phyloP scores from a whole-genome alignment of 2,329 filamentous ascomycete species.

The Cladophialophora bantiana region DNA sequence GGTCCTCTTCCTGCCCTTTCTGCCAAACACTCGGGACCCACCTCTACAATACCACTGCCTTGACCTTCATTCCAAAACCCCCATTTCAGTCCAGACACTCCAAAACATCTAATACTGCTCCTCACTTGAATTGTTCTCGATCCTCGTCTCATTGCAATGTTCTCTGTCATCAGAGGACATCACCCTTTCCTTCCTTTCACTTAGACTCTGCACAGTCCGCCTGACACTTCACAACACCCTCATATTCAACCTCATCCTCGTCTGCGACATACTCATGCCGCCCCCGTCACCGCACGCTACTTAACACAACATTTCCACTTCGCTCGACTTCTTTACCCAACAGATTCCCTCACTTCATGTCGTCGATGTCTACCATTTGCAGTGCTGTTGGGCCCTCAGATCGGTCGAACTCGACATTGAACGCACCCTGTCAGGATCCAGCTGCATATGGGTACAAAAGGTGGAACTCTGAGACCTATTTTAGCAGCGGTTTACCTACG shows the following conservation, averaged over 20 bases:
- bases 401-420: conserved; percentile 25
- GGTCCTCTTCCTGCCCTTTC: conserved; percentile 15
- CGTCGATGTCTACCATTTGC: conserved; percentile 30
- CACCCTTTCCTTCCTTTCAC: conserved; percentile 13
- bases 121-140: conserved; percentile 28
- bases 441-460: conserved; percentile 30
- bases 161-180: conserved; percentile 14
- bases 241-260: conserved; percentile 7
- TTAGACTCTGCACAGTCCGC: conserved; percentile 5
- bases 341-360: conserved; percentile 25
- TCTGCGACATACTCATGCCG: conserved; percentile 20
- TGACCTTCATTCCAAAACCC: conserved; percentile 35
- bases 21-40: conserved; percentile 27
- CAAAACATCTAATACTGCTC: conserved; percentile 34
- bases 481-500: conserved; percentile 39
- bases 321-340: not conserved
- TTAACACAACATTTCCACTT: conserved; percentile 18
- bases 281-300: conserved; percentile 9
- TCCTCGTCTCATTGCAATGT: conserved; percentile 28
- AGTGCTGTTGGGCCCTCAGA: conserved; percentile 26
- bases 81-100: conserved; percentile 32
- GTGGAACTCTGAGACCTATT: conserved; percentile 29
- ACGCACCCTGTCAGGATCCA: conserved; percentile 16
- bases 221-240: conserved; percentile 10
- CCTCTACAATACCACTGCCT: conserved; percentile 28